phyloP scores from a whole-genome alignment of 352 stramenopile species.

The Globisporangium camurandrum region DNA sequence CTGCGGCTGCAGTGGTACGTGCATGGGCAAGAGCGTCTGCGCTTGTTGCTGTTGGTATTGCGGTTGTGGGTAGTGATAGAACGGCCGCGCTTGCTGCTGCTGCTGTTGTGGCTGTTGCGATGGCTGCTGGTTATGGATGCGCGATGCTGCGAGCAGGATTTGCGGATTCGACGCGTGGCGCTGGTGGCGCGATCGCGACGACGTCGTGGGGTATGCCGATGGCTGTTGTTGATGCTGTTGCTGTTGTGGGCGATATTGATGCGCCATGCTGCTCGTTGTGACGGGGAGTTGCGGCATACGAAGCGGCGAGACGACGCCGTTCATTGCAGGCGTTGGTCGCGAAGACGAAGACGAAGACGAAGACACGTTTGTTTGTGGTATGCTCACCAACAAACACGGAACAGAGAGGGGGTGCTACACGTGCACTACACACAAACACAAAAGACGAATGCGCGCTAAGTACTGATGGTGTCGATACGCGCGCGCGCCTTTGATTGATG shows the following conservation, averaged over 20 bases:
- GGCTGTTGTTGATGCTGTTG: not conserved
- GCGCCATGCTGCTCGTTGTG: constrained; percentile 6
- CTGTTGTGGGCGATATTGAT: constrained; percentile 4
- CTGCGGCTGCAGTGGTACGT: not conserved
- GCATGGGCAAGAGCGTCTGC: not conserved
- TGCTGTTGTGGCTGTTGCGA: not conserved
- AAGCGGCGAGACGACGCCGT: constrained; percentile 15
- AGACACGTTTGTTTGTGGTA: not conserved
- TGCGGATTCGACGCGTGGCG: constrained; percentile 7
- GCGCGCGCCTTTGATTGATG: too few species aligned
- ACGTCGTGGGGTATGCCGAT: not conserved
- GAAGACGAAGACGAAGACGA: not conserved
- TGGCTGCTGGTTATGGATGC: constrained; percentile 4
- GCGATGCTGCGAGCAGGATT: not conserved
- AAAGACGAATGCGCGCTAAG: too few species aligned
- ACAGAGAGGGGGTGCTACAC: too few species aligned
- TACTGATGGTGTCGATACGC: too few species aligned
- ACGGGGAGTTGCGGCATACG: constrained; percentile 12
- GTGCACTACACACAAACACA: too few species aligned
- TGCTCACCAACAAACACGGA: too few species aligned
- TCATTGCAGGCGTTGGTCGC: constrained; percentile 3
- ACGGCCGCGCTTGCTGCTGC: not conserved
- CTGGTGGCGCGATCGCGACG: constrained; percentile 1
- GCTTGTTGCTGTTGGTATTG: not conserved
- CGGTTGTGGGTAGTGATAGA: not conserved